Evolutionary conservation across 169 alveolate genomes (phyloP), one percentile per base, ranked within the genome.

Genomic region (Eimeria maxima): DNA sequence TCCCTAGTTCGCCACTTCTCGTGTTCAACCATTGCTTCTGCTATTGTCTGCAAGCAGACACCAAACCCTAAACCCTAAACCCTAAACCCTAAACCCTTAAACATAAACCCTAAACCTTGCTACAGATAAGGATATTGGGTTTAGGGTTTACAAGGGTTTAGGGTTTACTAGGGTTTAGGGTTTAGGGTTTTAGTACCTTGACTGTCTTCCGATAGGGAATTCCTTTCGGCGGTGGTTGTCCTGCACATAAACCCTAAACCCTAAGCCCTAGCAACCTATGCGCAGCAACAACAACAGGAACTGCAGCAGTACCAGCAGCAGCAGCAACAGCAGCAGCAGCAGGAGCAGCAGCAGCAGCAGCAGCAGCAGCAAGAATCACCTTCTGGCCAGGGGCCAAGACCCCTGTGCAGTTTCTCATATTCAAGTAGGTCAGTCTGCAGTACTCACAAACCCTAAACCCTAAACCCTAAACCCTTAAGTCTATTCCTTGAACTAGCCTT

Each of bases 301-400:
- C 69, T 16, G n/a, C 81, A 71, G 81, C 81, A 71, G 78, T n/a
- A 67, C 13, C 78, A 67, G 78, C 2, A 67, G 81, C 81, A 33
- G 81, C 81, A 71, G 81, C 81, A 71, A 50, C 53, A 71, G 47
- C 81, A 42, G 88, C 88, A 78, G 88, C 88, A 67, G 78, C 78
- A 67, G 78, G 0, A 67, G 81, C 81, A 33, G 81, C 81, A 71
- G 81, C 81, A 71, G 81, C 53, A 71, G 47, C 81, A 42, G 88
- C 88, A 78, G 88, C 88, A 33, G 60, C 18, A 78, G 18, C 6
- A 11, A 29, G 29, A 24, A 38, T 3, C 60, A 78, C 88, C 29
- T 78, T 29, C 29, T 0, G 88, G 88, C 88, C 88, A 78, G 27
- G 88, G 88, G 2, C 88, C 88, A 3, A 78, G 88, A 6, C 88